Conservation (phyloP, 108 stramenopile genomes). For the Mediolabrus comicus region DNA sequence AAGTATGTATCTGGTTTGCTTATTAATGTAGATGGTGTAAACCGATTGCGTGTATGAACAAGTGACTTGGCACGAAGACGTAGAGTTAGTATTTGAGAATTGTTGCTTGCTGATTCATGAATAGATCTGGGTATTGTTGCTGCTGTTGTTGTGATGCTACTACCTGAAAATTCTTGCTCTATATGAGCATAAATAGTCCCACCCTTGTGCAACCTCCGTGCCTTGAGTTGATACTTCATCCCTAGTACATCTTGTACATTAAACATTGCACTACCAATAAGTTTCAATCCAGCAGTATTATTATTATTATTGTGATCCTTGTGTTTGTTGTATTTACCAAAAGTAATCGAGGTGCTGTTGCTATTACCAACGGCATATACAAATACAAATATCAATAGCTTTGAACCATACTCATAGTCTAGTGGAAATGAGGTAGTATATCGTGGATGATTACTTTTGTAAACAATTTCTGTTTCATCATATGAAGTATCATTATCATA, state of each 20-base stretch:
- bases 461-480: conserved; percentile 9
- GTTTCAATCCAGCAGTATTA: not conserved
- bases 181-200: conserved; percentile 27
- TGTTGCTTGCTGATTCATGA: not conserved
- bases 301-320: too few relatives aligned
- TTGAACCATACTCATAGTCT: conserved; percentile 27
- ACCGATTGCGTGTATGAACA: conserved; percentile 14
- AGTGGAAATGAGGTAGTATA: conserved; percentile 20
- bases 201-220: conserved; percentile 9
- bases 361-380: conserved; percentile 5
- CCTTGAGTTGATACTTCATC: conserved; percentile 3
- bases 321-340: not conserved
- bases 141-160: not conserved
- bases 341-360: not conserved
- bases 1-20: conserved; percentile 29
- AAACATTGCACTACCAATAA: conserved; percentile 15
- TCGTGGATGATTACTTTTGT: conserved; percentile 18
- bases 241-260: conserved; percentile 31
- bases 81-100: conserved; percentile 7
- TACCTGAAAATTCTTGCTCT: conserved; percentile 4
- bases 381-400: conserved; percentile 25
- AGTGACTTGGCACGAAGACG: conserved; percentile 27
- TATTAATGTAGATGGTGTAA: not conserved
- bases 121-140: not conserved
- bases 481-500: not conserved